Conservation (phyloP, 2,329 filamentous ascomycete species). For the Ophiostoma sp. region DNA sequence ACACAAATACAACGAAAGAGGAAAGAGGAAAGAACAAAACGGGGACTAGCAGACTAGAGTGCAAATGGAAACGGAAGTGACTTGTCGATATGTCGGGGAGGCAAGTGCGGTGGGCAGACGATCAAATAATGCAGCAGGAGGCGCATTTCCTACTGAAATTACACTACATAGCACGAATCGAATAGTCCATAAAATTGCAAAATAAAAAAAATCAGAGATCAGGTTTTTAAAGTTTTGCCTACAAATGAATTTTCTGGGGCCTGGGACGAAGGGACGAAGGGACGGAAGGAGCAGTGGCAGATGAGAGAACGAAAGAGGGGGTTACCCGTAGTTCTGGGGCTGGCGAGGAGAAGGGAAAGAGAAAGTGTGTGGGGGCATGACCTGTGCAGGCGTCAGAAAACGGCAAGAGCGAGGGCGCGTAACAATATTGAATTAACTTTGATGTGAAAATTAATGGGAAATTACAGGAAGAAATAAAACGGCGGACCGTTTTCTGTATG, state of each 20-base stretch:
- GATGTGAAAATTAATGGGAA: neutral
- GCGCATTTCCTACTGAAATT: neutral
- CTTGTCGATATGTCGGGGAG: constrained; percentile 20
- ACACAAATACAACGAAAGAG: neutral
- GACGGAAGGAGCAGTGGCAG: constrained; percentile 13
- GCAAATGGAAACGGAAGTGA: constrained; percentile 22
- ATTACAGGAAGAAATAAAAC: neutral
- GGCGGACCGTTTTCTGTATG: neutral
- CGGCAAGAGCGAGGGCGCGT: neutral
- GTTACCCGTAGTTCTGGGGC: neutral
- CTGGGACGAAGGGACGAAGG: neutral
- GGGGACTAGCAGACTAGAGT: neutral
- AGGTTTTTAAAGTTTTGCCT: constrained; percentile 22
- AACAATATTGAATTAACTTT: neutral
- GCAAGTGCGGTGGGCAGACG: constrained; percentile 13
- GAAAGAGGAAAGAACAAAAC: neutral
- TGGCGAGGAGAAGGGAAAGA: neutral
- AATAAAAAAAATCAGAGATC: constrained; percentile 9
- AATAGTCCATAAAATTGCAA: neutral
- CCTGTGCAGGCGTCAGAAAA: constrained; percentile 2
- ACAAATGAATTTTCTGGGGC: constrained; percentile 18
- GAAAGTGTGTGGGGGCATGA: constrained; percentile 8
- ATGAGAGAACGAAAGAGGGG: neutral
- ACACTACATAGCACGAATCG: neutral
- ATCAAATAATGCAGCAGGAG: neutral